phyloP scores from a whole-genome alignment of 2,329 filamentous ascomycete genomes.

The Ceratocystis ficicola region DNA sequence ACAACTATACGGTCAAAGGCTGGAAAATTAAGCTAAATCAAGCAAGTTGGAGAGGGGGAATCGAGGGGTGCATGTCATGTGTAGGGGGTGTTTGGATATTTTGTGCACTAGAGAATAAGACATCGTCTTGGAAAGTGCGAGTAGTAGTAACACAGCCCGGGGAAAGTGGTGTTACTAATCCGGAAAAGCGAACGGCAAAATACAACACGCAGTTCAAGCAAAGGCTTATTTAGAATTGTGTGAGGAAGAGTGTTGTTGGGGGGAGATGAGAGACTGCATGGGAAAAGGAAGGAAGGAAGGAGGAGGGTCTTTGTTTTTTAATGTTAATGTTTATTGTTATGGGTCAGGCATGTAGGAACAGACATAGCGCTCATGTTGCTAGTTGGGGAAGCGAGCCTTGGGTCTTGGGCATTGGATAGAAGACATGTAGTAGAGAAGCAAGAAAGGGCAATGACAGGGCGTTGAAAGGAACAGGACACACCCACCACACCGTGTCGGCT shows the following conservation, averaged over 20 bases:
- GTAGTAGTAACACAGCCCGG: neutral
- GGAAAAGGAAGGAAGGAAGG: neutral
- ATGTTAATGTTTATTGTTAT: neutral
- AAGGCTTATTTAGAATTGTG: neutral
- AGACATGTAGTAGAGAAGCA: neutral
- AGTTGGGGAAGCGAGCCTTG: neutral
- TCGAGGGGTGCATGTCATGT: neutral
- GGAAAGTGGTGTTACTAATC: neutral
- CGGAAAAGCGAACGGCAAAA: neutral
- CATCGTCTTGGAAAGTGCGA: neutral
- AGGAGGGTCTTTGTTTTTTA: conserved; percentile 1
- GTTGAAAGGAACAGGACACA: neutral
- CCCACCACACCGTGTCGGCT: too few relatives aligned
- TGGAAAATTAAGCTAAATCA: neutral
- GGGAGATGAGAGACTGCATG: neutral
- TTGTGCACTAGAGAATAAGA: neutral
- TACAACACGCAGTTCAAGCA: neutral
- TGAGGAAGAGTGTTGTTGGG: conserved; percentile 1
- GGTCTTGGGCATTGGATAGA: neutral
- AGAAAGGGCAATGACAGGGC: neutral
- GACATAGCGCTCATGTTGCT: neutral
- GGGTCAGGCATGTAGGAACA: too few relatives aligned
- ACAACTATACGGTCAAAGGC: neutral
- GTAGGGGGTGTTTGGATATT: neutral
- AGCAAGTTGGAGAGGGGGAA: neutral